phyloP scores from a whole-genome alignment of 345 rosid genomes.

The Acer yangbiense region DNA sequence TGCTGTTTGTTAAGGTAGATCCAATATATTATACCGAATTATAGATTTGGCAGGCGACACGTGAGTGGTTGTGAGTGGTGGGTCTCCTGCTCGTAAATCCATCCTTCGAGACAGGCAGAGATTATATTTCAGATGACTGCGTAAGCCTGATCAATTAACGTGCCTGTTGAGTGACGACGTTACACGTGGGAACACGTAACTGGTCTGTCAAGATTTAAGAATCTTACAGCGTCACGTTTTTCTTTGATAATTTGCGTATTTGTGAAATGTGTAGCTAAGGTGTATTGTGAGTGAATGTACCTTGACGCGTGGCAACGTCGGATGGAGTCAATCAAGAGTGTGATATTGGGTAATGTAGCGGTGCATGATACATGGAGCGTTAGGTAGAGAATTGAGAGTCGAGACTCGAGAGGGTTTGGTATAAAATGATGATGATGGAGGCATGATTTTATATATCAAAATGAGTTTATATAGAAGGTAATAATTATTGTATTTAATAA shows the following conservation, averaged over 20 bases:
- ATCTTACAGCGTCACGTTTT: constrained; percentile 5
- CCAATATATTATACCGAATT: constrained; percentile 25
- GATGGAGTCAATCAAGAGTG: not conserved
- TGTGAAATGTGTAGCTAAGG: not conserved
- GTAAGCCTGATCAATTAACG: not conserved
- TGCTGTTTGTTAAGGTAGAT: constrained; percentile 42
- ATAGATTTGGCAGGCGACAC: not conserved
- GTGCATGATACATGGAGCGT: not conserved
- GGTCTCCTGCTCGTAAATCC: not conserved
- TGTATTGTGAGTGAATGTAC: not conserved
- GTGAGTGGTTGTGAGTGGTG: not conserved
- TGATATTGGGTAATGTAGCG: not conserved
- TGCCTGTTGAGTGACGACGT: constrained; percentile 5
- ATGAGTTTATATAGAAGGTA: no score
- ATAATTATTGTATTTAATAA: no score
- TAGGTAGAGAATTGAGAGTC: not conserved
- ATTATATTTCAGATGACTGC: no score
- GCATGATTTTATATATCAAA: not conserved
- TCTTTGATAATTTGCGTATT: not conserved
- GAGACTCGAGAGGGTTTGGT: no score
- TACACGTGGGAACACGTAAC: constrained; percentile 19
- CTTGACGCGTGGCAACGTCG: not conserved
- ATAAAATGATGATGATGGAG: no score
- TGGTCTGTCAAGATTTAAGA: constrained; percentile 17
- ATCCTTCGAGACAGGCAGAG: no score